Evolutionary conservation across 352 stramenopile species (phyloP).

Genomic region (Pythium diclinum): DNA sequence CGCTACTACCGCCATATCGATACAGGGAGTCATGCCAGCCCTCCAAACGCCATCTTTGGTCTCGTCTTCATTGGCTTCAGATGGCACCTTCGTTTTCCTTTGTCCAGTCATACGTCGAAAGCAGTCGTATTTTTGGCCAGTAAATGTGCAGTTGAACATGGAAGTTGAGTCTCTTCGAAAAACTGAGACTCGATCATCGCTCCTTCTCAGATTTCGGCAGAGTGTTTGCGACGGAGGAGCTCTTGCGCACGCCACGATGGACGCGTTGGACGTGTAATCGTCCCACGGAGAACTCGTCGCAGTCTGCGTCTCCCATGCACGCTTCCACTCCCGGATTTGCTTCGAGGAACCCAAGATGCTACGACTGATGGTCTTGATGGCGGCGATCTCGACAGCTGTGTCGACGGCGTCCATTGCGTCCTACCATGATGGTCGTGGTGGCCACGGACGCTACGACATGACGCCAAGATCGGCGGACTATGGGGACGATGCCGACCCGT

Average conservation of each 20-base stretch:
- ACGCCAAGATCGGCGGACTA: neutral
- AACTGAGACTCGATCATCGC: neutral
- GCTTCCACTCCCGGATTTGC: neutral
- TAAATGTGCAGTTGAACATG: too few relatives aligned
- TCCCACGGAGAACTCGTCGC: neutral
- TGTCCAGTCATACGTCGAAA: too few relatives aligned
- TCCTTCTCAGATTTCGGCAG: too few relatives aligned
- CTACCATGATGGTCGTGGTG: neutral
- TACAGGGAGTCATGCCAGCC: too few relatives aligned
- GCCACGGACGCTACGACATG: neutral
- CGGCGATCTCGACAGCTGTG: neutral
- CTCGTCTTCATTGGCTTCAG: too few relatives aligned
- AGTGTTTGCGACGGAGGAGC: neutral
- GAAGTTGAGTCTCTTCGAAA: neutral
- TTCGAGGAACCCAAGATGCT: neutral
- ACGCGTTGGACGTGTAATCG: neutral
- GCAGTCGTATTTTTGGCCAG: too few relatives aligned
- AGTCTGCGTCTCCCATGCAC: neutral
- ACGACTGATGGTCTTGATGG: neutral
- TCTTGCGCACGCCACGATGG: neutral
- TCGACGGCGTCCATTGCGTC: constrained; percentile 1
- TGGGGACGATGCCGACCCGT: neutral
- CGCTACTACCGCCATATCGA: too few relatives aligned
- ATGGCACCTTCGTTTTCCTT: too few relatives aligned
- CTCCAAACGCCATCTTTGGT: too few relatives aligned